Conservation (phyloP, 1,284 basidiomycete genomes). For the Rhodotorula sp. region DNA sequence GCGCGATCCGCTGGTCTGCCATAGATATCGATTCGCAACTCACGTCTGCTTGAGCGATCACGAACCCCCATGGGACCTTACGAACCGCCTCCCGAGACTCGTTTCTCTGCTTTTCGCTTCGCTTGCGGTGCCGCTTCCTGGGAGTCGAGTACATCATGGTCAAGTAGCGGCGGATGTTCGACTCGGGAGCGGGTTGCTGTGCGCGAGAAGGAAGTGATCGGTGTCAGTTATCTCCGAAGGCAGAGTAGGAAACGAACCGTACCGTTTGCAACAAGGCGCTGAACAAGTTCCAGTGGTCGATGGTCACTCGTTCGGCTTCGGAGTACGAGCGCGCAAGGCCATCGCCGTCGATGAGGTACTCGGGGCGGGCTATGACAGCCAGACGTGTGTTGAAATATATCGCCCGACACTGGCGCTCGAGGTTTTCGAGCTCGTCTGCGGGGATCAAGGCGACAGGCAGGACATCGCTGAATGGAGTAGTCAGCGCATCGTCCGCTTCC, state of each 20-base stretch:
- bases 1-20: too few species aligned
- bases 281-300: constrained; percentile 25
- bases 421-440: neutral
- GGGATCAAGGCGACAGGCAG: constrained; percentile 1
- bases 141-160: constrained; percentile 15
- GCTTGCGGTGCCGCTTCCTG: constrained; percentile 1
- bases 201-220: neutral
- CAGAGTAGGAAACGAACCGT: neutral
- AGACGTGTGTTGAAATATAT: constrained; percentile 30
- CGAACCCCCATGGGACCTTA: constrained; percentile 10
- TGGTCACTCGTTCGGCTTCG: constrained; percentile 16
- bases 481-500: neutral
- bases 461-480: constrained; percentile 5
- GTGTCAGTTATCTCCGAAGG: too few species aligned
- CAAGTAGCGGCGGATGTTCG: constrained; percentile 12
- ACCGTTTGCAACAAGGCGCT: neutral
- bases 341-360: constrained; percentile 20
- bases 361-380: constrained; percentile 21
- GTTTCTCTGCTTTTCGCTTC: neutral
- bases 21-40: neutral
- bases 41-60: constrained; percentile 17
- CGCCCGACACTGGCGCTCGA: constrained; percentile 16
- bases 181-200: neutral
- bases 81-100: neutral
- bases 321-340: constrained; percentile 20